Conservation (phyloP, 805 yeast species). For the Metschnikowia cerradonensis region DNA sequence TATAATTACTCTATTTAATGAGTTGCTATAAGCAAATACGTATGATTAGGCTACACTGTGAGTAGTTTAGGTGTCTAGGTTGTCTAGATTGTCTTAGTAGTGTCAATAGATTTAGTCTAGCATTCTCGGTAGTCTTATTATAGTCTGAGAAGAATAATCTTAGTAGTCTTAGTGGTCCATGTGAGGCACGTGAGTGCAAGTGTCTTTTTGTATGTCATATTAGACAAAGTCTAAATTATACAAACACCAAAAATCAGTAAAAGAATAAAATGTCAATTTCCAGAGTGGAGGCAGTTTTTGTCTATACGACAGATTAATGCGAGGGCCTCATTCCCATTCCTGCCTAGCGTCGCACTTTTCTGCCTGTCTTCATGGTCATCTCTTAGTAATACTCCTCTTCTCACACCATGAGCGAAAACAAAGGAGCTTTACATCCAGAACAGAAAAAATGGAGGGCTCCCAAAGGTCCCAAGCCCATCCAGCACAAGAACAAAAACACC, state of each 20-base stretch:
- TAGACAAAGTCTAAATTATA: no score
- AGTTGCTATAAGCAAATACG: not conserved
- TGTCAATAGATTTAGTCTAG: no score
- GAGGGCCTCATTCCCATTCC: not conserved
- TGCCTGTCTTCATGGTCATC: slow-evolving; percentile 1
- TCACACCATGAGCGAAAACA: slow-evolving; percentile 25
- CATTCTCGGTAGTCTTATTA: no score
- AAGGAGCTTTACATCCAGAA: slow-evolving; percentile 43
- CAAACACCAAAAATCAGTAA: no score
- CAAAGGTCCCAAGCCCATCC: slow-evolving; percentile 88
- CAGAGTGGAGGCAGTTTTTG: no score
- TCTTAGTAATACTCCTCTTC: slow-evolving; percentile 6
- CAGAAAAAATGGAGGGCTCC: slow-evolving; percentile 80
- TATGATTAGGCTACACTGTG: not conserved
- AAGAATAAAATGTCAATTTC: no score
- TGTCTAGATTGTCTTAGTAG: no score
- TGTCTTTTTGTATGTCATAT: no score
- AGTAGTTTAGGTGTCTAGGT: no score
- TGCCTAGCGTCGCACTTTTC: slow-evolving; percentile 6
- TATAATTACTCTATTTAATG: not conserved
- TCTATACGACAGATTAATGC: not conserved
- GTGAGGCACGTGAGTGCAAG: no score
- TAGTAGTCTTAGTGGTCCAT: no score
- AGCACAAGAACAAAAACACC: slow-evolving; percentile 74
- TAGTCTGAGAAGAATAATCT: no score